A percentile compares a stretch with the other conserved stretches of the same genome.
phyloP scores from a whole-genome alignment of 345 rosid genomes.

The Litchi chinensis region DNA sequence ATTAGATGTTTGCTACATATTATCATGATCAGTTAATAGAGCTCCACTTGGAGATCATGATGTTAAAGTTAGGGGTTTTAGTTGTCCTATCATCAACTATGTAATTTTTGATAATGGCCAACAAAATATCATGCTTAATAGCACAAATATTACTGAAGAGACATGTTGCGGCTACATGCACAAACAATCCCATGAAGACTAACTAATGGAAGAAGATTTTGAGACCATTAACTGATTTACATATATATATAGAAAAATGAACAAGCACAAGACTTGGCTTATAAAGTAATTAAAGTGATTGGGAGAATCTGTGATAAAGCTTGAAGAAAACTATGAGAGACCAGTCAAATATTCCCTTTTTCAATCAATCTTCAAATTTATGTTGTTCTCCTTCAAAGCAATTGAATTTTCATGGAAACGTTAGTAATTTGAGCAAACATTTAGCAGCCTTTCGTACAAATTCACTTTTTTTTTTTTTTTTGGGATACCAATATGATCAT shows the following conservation, averaged over 20 bases:
- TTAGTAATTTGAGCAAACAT: constrained; percentile 4
- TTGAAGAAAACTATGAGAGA: background rate
- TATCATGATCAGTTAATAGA: background rate
- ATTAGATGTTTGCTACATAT: background rate
- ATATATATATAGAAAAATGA: too few relatives aligned
- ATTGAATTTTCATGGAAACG: constrained; percentile 4
- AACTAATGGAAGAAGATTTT: background rate
- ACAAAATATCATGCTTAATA: constrained; percentile 6
- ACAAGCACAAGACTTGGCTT: too few relatives aligned
- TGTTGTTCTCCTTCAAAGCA: constrained; percentile 6
- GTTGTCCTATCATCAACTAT: background rate
- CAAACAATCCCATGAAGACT: background rate
- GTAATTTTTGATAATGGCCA: constrained; percentile 6
- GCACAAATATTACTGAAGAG: constrained; percentile 3
- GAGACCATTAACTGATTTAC: background rate
- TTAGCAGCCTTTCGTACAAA: background rate
- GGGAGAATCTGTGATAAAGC: background rate
- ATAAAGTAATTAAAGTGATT: too few relatives aligned
- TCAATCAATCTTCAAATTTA: constrained; percentile 2
- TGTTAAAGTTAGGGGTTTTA: constrained; percentile 2
- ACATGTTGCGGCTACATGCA: constrained; percentile 20
- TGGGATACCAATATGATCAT: background rate
- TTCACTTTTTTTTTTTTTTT: background rate
- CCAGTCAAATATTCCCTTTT: constrained; percentile 22
- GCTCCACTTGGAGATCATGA: background rate